Evolutionary conservation across 2,329 filamentous ascomycete species (phyloP), one percentile per base, ranked within the genome.

Genomic region (Alternaria sp.): DNA sequence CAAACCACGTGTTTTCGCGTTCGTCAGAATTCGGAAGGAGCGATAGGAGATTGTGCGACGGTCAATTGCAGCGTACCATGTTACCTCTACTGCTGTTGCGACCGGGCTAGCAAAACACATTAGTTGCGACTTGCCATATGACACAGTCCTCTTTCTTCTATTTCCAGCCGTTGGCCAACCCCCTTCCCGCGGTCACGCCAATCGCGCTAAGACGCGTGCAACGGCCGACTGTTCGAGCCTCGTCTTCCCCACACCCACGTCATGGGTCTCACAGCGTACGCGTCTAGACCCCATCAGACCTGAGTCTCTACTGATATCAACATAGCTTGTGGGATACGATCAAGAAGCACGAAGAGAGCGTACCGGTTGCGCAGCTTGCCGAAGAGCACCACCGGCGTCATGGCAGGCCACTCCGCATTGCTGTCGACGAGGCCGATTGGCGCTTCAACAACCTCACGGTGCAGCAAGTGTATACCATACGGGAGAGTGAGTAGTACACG

Each of bases 381-480:
- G 72, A 79, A 32, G 70, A 78, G 1, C 78, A 81, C 57, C 79
- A 75, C 59, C 62, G 68, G 30, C 53, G 62, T 34, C 68, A 78
- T 66, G 71, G 72, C 32, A 73, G 76, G 22, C 78, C 80, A 7
- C 68, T 82, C 1, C 64, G 78, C 10, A 78, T 83, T 30, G 81
- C 81, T 12, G 74, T 83, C 1, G 81, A 83, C 46, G 79, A 82
- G 63, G 79, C 80, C 5, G 76, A 78, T 30, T 83, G 80, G 80
- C 71, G 80, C 0, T 83, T 82, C 69, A 78, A 78, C 58, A 83
- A 82, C 56, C 59, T 83, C 6, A 79, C 74, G 0, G 20, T 56
- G 14, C 62, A 71, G 5, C 71, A 80, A 56, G 77, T 79, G 2
- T 63, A 67, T 7, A 62, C 59, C 3, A 82, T 82, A 14, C 73